A percentile compares a stretch with the other conserved stretches of the same genome.
These are phyloP conservation scores for Tetrahymena elliotti DNA, from an alignment of 73 alveolate species.

Conservation along the genomic window DNA sequence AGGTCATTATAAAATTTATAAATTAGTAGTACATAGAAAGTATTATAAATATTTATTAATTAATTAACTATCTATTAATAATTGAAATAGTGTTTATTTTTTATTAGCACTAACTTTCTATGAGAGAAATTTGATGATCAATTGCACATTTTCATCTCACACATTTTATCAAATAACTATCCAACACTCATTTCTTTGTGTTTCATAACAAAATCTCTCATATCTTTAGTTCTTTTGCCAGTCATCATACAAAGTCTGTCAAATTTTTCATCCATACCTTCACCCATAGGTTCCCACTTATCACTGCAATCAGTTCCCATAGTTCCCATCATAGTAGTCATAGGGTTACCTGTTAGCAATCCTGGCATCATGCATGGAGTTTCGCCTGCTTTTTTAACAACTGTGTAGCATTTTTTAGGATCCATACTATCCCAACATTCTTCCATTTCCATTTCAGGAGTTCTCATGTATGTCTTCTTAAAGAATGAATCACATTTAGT, in stretches of 20 bases:
- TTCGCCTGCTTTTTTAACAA: background rate
- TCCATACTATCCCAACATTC: background rate
- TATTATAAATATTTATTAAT: background rate
- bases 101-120: background rate
- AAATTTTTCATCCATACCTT: background rate
- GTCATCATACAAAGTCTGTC: background rate
- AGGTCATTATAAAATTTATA: background rate
- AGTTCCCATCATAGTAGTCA: background rate
- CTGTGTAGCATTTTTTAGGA: background rate
- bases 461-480: background rate
- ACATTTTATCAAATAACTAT: background rate
- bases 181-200: constrained; percentile 2
- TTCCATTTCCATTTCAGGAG: constrained; percentile 2
- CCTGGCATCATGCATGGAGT: background rate
- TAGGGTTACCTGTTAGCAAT: background rate
- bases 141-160: background rate
- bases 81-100: background rate
- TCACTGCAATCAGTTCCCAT: background rate
- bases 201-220: background rate
- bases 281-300: background rate
- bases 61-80: background rate
- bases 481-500: background rate
- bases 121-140: background rate
- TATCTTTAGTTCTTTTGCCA: background rate
- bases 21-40: background rate